Evolutionary conservation across 371 early-diverging fungal species (phyloP).

Genomic region (Saksenaea oblongispora): DNA sequence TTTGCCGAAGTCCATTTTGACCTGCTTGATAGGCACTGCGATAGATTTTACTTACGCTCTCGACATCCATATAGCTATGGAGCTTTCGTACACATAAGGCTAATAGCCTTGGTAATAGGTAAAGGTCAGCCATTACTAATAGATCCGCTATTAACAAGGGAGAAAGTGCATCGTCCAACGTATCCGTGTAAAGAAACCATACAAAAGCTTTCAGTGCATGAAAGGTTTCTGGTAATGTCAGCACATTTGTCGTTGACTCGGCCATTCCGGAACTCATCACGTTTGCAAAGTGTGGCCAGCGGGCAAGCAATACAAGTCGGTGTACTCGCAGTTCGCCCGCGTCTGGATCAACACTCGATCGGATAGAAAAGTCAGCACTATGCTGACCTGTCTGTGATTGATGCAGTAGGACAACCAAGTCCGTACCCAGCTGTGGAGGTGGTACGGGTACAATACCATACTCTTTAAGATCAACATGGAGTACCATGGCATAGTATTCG

Average conservation of each 20-base stretch:
- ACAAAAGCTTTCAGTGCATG: conserved; percentile 52
- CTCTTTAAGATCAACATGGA: conserved; percentile 59
- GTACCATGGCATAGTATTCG: conserved; percentile 56
- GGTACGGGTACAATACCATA: conserved; percentile 59
- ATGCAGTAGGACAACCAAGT: conserved; percentile 49
- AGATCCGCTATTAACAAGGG: conserved; percentile 53
- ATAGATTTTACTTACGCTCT: conserved; percentile 55
- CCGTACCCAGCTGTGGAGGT: conserved; percentile 48
- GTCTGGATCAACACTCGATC: conserved; percentile 38
- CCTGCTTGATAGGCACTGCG: conserved; percentile 54
- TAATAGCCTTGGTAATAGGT: conserved; percentile 54
- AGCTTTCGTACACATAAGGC: conserved; percentile 50
- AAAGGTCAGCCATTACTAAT: conserved; percentile 62
- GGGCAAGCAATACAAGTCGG: conserved; percentile 50
- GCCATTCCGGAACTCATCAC: conserved; percentile 55
- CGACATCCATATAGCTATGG: conserved; percentile 52
- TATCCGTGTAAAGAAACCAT: conserved; percentile 61
- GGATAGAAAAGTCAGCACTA: conserved; percentile 57
- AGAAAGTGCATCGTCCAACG: conserved; percentile 31
- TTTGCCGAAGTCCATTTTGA: conserved; percentile 55
- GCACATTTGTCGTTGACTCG: conserved; percentile 39
- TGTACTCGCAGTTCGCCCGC: conserved; percentile 41
- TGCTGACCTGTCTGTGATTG: conserved; percentile 22
- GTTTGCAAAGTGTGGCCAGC: conserved; percentile 67
- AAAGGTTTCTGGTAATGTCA: conserved; percentile 54